phyloP scores from a whole-genome alignment of 2,329 filamentous ascomycete genomes.

The Nothopassalora personata region DNA sequence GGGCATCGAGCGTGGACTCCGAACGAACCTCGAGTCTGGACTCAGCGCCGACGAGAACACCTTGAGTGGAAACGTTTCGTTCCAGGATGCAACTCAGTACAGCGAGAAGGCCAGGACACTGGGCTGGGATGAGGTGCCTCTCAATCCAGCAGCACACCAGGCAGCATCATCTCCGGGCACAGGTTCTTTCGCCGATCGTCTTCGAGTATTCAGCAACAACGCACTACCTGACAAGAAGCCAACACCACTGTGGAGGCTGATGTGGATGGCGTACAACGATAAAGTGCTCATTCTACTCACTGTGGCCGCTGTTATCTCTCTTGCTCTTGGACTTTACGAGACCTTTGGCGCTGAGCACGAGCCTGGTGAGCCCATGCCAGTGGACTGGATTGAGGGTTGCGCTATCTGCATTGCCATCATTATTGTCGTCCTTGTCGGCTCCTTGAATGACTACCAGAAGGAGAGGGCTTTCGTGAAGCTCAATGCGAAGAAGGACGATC shows the following conservation, averaged over 20 bases:
- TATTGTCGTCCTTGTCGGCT: constrained; percentile 69
- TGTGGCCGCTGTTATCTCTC: constrained; percentile 65
- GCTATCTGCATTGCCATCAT: constrained; percentile 71
- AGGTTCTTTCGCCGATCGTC: constrained; percentile 55
- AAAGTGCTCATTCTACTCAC: constrained; percentile 70
- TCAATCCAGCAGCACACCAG: constrained; percentile 22
- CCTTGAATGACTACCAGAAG: constrained; percentile 77
- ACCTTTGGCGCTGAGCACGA: constrained; percentile 46
- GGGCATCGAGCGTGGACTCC: constrained; percentile 70
- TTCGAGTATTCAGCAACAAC: constrained; percentile 64
- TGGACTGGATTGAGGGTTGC: constrained; percentile 80
- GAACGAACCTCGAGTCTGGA: constrained; percentile 59
- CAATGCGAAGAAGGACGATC: constrained; percentile 73
- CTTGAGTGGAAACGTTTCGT: constrained; percentile 59
- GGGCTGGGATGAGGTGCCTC: constrained; percentile 22
- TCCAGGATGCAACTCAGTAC: constrained; percentile 53
- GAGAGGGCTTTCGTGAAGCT: constrained; percentile 75
- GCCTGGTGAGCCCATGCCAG: constrained; percentile 28
- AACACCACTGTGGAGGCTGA: constrained; percentile 63
- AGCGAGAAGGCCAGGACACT: constrained; percentile 20
- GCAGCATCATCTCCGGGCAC: constrained; percentile 7
- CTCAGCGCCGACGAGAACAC: constrained; percentile 64
- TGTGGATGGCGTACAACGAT: constrained; percentile 79
- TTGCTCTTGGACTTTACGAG: constrained; percentile 70
- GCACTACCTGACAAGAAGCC: constrained; percentile 63